phyloP scores from a whole-genome alignment of 306 rosid genomes.

The Vicia faba region DNA sequence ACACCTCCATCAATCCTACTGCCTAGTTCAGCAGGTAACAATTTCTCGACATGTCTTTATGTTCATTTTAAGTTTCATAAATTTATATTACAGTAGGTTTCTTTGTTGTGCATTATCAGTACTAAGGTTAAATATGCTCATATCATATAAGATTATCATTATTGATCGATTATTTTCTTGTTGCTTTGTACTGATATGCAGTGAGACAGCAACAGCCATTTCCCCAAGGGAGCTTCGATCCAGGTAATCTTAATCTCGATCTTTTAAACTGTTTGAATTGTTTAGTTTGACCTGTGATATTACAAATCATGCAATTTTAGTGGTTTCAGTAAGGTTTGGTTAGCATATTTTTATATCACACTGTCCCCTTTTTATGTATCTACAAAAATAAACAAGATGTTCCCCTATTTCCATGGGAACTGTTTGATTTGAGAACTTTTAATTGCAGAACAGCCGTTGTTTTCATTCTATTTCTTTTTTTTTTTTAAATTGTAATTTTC shows the following conservation, averaged over 20 bases:
- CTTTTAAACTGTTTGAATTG: neutral
- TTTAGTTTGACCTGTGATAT: neutral
- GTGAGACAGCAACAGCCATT: conserved; percentile 39
- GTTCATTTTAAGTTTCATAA: conserved; percentile 1
- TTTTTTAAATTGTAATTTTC: neutral
- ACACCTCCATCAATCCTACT: neutral
- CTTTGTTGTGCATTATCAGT: no score
- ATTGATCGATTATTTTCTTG: conserved; percentile 21
- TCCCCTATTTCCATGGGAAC: neutral
- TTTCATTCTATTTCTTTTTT: neutral
- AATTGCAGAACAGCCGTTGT: neutral
- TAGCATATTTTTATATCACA: neutral
- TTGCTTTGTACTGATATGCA: conserved; percentile 26
- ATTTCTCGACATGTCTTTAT: neutral
- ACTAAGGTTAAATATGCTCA: no score
- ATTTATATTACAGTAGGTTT: neutral
- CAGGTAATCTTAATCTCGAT: conserved; percentile 33
- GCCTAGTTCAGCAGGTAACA: conserved; percentile 42
- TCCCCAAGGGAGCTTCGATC: conserved; percentile 38
- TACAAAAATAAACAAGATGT: neutral
- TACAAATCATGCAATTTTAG: conserved; percentile 20
- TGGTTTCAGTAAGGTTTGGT: conserved; percentile 2
- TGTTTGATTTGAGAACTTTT: neutral
- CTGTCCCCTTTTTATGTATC: neutral
- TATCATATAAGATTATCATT: no score